Percentiles rank a stretch among this genome's conserved stretches.
Conservation (phyloP, 345 rosid genomes). For the Jatropha curcas region DNA sequence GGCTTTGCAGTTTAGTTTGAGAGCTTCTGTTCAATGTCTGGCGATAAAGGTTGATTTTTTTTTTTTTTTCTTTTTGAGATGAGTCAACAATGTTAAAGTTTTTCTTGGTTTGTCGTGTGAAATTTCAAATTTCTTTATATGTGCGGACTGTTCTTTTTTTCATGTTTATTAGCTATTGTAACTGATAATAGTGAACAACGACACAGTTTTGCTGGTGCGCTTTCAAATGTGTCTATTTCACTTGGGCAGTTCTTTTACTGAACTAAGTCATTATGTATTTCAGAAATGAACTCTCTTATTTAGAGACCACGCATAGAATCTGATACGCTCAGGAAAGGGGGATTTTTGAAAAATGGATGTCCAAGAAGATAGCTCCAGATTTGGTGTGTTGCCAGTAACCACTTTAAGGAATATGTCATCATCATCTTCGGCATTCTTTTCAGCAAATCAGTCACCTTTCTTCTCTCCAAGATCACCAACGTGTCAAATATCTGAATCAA, state of each 20-base stretch:
- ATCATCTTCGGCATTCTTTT: slow-evolving; percentile 82
- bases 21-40: no score
- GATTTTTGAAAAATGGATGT: slow-evolving; percentile 50
- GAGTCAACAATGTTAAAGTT: background rate
- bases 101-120: background rate
- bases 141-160: background rate
- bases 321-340: slow-evolving; percentile 28
- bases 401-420: slow-evolving; percentile 77
- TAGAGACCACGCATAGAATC: slow-evolving; percentile 39
- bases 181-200: background rate
- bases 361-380: slow-evolving; percentile 70
- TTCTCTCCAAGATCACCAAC: slow-evolving; percentile 86
- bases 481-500: slow-evolving; percentile 55
- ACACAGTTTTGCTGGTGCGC: background rate
- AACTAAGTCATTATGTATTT: slow-evolving; percentile 14
- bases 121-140: background rate
- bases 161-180: slow-evolving; percentile 1
- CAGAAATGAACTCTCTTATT: slow-evolving; percentile 40
- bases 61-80: no score
- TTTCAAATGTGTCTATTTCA: background rate
- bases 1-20: background rate
- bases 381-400: slow-evolving; percentile 47
- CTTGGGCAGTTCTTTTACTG: slow-evolving; percentile 2
- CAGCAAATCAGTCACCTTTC: slow-evolving; percentile 90
- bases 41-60: no score